phyloP scores from a whole-genome alignment of 805 yeast genomes.

The Yamadazyma takamatsuzukensis region DNA sequence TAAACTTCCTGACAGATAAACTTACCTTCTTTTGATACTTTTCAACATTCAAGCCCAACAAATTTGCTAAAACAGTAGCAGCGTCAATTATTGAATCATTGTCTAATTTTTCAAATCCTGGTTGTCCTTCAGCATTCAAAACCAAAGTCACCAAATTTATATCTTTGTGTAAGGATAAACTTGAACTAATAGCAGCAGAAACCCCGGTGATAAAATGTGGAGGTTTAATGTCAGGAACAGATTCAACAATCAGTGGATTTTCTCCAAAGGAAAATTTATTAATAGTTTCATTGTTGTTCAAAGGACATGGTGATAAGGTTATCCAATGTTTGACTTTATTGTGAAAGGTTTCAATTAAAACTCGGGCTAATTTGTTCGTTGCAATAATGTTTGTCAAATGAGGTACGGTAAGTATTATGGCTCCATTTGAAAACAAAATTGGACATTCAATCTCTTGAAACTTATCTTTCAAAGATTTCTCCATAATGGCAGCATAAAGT shows the following conservation, averaged over 20 bases:
- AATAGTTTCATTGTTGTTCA: constrained; percentile 27
- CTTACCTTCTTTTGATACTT: constrained; percentile 15
- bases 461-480: constrained; percentile 17
- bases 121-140: constrained; percentile 59
- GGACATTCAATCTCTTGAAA: constrained; percentile 23
- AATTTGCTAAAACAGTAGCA: constrained; percentile 14
- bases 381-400: constrained; percentile 34
- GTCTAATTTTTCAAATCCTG: constrained; percentile 55
- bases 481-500: constrained; percentile 35
- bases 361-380: constrained; percentile 24
- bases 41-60: constrained; percentile 7
- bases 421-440: constrained; percentile 11
- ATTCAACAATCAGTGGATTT: constrained; percentile 1
- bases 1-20: constrained; percentile 18
- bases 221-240: constrained; percentile 40
- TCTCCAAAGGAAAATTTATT: constrained; percentile 13
- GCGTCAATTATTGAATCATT: constrained; percentile 39
- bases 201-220: constrained; percentile 64
- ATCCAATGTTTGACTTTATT: constrained; percentile 21
- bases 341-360: constrained; percentile 14
- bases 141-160: constrained; percentile 19
- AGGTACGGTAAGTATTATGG: constrained; percentile 26
- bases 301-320: constrained; percentile 33
- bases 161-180: constrained; percentile 8
- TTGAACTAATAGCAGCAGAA: constrained; percentile 42